These are phyloP conservation scores for Meripilus lineatus DNA, from an alignment of 1,284 basidiomycete genomes.

Conservation along the genomic window DNA sequence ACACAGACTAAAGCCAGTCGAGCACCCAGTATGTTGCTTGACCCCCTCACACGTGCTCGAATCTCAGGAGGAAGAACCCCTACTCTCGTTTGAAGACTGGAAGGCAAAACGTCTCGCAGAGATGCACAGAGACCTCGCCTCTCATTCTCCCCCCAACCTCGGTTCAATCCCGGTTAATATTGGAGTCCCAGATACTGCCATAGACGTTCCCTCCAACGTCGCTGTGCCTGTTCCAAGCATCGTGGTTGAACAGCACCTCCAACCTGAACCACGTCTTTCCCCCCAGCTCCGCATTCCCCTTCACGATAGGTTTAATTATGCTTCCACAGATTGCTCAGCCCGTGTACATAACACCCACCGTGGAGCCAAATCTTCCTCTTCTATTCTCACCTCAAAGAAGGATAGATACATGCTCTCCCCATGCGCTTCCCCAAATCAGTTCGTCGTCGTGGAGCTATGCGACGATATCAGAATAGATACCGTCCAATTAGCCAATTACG, in stretches of 20 bases:
- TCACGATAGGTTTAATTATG: slow-evolving; percentile 89
- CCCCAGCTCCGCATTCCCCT: slow-evolving; percentile 66
- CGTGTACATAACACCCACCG: slow-evolving; percentile 84
- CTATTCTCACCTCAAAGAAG: slow-evolving; percentile 86
- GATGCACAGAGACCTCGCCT: slow-evolving; percentile 19
- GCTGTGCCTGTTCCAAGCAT: background rate
- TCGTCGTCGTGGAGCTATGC: slow-evolving; percentile 93
- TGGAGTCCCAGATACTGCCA: slow-evolving; percentile 7
- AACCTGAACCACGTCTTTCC: slow-evolving; percentile 30
- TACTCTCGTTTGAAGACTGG: slow-evolving; percentile 90
- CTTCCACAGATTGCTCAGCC: slow-evolving; percentile 89
- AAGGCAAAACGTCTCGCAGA: slow-evolving; percentile 60
- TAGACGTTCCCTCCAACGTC: slow-evolving; percentile 10
- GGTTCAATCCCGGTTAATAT: slow-evolving; percentile 6
- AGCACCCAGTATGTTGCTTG: slow-evolving; percentile 63
- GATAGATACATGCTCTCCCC: slow-evolving; percentile 98
- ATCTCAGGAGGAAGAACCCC: slow-evolving; percentile 51
- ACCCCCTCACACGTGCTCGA: slow-evolving; percentile 47
- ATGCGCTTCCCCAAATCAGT: slow-evolving; percentile 73
- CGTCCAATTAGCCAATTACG: slow-evolving; percentile 93
- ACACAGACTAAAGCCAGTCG: slow-evolving; percentile 41
- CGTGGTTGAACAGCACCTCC: slow-evolving; percentile 9
- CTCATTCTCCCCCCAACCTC: slow-evolving; percentile 15
- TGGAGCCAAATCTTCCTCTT: slow-evolving; percentile 77
- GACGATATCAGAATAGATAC: slow-evolving; percentile 97